Evolutionary conservation across 345 rosid genomes (phyloP), one percentile per base, ranked within the genome.

Genomic region (Moricandia arvensis): DNA sequence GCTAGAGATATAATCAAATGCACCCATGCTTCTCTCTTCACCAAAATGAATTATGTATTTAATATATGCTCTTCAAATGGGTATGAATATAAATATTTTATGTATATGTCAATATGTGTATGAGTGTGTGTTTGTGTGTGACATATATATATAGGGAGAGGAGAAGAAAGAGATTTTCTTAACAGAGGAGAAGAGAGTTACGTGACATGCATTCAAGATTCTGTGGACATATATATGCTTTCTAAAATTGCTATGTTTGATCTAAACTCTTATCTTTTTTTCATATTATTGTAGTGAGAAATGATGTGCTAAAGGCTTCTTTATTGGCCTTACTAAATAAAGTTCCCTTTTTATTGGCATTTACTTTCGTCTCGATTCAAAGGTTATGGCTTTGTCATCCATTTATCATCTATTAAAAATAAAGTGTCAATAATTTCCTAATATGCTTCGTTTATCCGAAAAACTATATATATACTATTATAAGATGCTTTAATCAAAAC

Each of bases 1-100:
- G 93, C 84, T 83, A 11, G 93, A 85, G 77, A 94, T 83, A 66
- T 88, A 90, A 83, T 94, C 90, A 66, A 94, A 89, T 68, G 95
- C 97, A 16, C 98, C 97, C 97, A 91, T 91, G 61, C 75, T 75
- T 33, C 49, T 79, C 66, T 75, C 41, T 54, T 61, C 47, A 6
- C 63, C 59, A 37, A 73, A 35, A 15, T 26, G 38, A 35, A 2
- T 7, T 30, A 55, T 27, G 8, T 63, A 21, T 63, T 55, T 1
- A 37, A 5, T 55, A 69, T 51, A 49, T 35, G 73, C 60, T 21
- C n/a, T 21, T 78, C 53, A 67, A 60, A 60, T 67, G 73, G 43
- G 64, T 66, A 7, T 27, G 8, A 18, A 7, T 31, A 33, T 76
- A 16, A 68, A 33, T 47, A 47, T 5, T 59, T 12, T 49, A 51